Evolutionary conservation across 331 rosid genomes (phyloP), one percentile per base, ranked within the genome.

Genomic region (Erythrophleum ivorense): DNA sequence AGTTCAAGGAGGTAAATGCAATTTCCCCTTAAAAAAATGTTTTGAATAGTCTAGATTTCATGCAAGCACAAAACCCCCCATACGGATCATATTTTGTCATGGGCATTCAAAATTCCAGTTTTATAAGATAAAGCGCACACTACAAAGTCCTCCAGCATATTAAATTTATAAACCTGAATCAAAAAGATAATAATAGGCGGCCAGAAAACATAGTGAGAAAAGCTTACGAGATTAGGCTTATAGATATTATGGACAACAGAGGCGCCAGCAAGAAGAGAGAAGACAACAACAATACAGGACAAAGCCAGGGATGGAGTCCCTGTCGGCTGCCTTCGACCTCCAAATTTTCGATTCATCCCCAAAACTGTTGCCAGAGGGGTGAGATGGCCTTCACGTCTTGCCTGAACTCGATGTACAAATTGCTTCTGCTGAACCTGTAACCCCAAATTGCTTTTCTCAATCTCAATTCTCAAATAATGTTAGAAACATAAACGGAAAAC

Each of bases 181-280:
- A 50, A 38, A 9, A 57, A 34, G 43, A 31, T n/a, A 43, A 70
- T 1, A 67, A 38, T 38, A 58, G 34, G 33, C 5, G 34, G 19
- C 19, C 3, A 78, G 43, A 50, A 36, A 57, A 41, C 34, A 24
- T 24, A 24, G 29, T 24, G 29, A 57, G 65, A 83, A 80, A 77
- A 78, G 6, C 86, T 78, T 79, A 84, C 90, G 33, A 87, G 90
- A 77, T 79, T 75, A 43, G 90, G 90, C 81, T 87, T 87, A 73
- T 87, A 87, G 76, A 84, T 79, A 65, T 87, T 84, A 79, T 87
- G 90, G 11, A 87, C 88, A 71, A 82, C 49, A 58, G 88, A 81
- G 57, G 90, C 90, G 49, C 90, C 88, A 2, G 78, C 86, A 75
- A 87, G 88, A 57, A 84, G 88, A 71, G 88, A 87, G 71, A 21